Evolutionary conservation across 1,284 basidiomycete species (phyloP), one percentile per base, ranked within the genome.

Genomic region (Athelia sp.): DNA sequence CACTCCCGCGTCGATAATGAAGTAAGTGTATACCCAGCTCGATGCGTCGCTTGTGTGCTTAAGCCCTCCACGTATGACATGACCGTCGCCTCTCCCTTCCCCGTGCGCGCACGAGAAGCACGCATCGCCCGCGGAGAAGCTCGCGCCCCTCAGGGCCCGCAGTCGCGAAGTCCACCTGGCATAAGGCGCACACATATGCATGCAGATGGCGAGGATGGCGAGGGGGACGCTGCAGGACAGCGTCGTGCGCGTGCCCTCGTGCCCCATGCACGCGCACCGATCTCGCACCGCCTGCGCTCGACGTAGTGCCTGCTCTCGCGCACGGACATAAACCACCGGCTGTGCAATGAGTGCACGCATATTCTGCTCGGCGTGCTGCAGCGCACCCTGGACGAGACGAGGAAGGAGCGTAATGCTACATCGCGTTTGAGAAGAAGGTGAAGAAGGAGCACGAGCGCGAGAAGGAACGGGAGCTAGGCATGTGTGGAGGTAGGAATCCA

Each of bases 321-420:
- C 38, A 90, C 91, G 45, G 87, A 91, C 40, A 80, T 97, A 47
- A 92, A 96, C 65, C 96, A 99, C 66, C 97, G 97, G 2, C 77
- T 99, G 10, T 99, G 97, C 64, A 82, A 87, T 1, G 93, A 97
- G 61, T 99, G 97, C 66, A 93, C 94, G 2, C 85, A 90, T 59
- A 79, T 88, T 47, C 70, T 98, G 42, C 79, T 96, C 42, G 75
- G 76, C 3, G 81, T 83, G 26, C 81, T 98, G 48, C 84, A 89
- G 58, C 79, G 81, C 38, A 87, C 94, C 62, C 77, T 98, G 11
- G 92, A 97, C 51, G 90, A 97, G 68, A 86, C 88, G 3, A 91
- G 88, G 66, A 87, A 87, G 61, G 95, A 98, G 62, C 74, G 93
- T 45, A 95, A 98, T 59, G 91, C 0, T 96, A 96, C 62, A 82